These are phyloP conservation scores for Colletotrichum liaoningense DNA, from an alignment of 2,329 filamentous ascomycete genomes.

Conservation along the genomic window DNA sequence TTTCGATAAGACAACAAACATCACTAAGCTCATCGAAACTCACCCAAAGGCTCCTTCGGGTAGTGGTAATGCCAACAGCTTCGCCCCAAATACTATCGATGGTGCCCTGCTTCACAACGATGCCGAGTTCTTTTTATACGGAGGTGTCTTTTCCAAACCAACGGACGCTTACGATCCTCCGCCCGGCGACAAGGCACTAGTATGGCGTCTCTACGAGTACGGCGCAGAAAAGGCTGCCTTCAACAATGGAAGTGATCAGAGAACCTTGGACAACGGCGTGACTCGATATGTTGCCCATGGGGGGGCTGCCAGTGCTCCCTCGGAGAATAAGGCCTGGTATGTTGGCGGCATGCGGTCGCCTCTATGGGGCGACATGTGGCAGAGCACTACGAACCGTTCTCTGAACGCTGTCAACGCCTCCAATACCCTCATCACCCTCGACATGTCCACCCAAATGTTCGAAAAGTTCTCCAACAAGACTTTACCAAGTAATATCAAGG, in stretches of 20 bases:
- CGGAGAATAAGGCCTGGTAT: conserved; percentile 78
- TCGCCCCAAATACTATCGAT: conserved; percentile 68
- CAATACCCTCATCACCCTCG: conserved; percentile 68
- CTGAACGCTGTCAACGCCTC: conserved; percentile 57
- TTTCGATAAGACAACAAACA: conserved; percentile 65
- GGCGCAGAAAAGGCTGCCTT: conserved; percentile 51
- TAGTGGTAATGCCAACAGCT: conserved; percentile 61
- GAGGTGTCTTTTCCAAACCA: conserved; percentile 59
- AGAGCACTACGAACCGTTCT: conserved; percentile 45
- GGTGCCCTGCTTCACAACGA: conserved; percentile 76
- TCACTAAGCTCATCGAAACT: conserved; percentile 61
- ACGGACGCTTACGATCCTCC: conserved; percentile 52
- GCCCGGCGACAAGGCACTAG: conserved; percentile 54
- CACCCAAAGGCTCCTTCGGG: conserved; percentile 60
- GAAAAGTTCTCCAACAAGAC: conserved; percentile 69
- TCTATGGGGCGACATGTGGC: conserved; percentile 61
- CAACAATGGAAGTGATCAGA: conserved; percentile 45
- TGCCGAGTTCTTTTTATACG: conserved; percentile 72
- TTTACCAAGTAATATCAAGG: conserved; percentile 52
- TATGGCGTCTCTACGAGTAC: conserved; percentile 66
- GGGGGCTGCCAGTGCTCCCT: conserved; percentile 72
- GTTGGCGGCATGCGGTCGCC: conserved; percentile 72
- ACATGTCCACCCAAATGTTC: conserved; percentile 63
- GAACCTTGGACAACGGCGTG: conserved; percentile 56
- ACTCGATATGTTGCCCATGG: conserved; percentile 75